A percentile compares a stretch with the other conserved stretches of the same genome.
phyloP scores from a whole-genome alignment of 345 rosid genomes.

The Melaleuca alternifolia region DNA sequence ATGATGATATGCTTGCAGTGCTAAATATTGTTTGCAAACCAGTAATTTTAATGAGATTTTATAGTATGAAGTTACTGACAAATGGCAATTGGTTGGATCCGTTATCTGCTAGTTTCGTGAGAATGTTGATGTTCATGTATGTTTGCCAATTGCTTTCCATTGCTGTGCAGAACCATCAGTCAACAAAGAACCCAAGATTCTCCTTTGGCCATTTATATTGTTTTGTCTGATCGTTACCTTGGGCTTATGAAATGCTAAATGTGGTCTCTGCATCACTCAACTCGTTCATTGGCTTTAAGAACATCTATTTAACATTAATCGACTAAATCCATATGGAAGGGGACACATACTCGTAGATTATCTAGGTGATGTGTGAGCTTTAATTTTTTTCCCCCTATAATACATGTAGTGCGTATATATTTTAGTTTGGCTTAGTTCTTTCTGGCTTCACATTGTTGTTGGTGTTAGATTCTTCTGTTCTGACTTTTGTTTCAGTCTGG shows the following conservation, averaged over 20 bases:
- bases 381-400: neutral
- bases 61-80: neutral
- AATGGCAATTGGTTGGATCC: neutral
- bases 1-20: neutral
- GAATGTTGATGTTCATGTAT: neutral
- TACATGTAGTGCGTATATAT: neutral
- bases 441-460: neutral
- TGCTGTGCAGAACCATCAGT: neutral
- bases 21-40: neutral
- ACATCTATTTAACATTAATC: neutral
- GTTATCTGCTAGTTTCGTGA: neutral
- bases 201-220: neutral
- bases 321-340: neutral
- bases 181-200: neutral
- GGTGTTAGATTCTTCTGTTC: neutral
- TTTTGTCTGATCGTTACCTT: neutral
- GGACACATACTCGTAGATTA: neutral
- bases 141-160: neutral
- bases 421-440: neutral
- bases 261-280: neutral
- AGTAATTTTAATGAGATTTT: neutral
- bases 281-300: neutral
- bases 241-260: neutral
- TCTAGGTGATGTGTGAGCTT: neutral
- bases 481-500: neutral